phyloP scores from a whole-genome alignment of 352 stramenopile genomes.

The Globisporangium splendens region DNA sequence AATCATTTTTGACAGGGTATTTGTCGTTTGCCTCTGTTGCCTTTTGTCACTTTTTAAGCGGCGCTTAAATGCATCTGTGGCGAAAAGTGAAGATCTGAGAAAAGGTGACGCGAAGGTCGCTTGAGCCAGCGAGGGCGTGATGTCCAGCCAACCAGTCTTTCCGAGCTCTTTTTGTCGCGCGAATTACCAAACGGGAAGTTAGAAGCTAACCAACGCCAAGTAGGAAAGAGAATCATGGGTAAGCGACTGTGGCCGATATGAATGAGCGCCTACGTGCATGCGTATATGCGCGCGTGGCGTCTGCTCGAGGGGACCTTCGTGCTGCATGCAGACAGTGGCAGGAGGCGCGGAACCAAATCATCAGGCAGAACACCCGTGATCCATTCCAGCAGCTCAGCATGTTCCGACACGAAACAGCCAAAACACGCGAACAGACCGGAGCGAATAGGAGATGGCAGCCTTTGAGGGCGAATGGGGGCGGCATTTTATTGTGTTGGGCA shows the following conservation, averaged over 20 bases:
- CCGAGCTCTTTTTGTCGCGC: slow-evolving; percentile 23
- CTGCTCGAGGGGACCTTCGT: not conserved
- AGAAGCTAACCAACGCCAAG: slow-evolving; percentile 53
- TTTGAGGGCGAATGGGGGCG: too few relatives aligned
- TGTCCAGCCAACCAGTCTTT: slow-evolving; percentile 48
- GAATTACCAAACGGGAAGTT: slow-evolving; percentile 63
- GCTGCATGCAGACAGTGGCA: not conserved
- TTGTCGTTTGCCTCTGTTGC: not conserved
- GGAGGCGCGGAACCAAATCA: not conserved
- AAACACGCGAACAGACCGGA: too few relatives aligned
- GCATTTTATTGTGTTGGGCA: too few relatives aligned
- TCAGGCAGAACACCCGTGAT: not conserved
- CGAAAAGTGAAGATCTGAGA: not conserved
- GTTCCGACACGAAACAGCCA: too few relatives aligned
- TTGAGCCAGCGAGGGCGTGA: slow-evolving; percentile 21
- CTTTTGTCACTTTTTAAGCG: not conserved
- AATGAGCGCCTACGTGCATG: not conserved
- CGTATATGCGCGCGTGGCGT: not conserved
- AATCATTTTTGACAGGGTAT: slow-evolving; percentile 11
- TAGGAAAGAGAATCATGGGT: slow-evolving; percentile 49
- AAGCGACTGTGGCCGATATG: slow-evolving; percentile 17
- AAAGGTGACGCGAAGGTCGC: slow-evolving; percentile 25
- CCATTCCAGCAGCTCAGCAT: not conserved
- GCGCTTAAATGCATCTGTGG: slow-evolving; percentile 1
- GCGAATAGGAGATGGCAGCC: too few relatives aligned